These are phyloP conservation scores for Phaseolus lunatus DNA, from an alignment of 306 rosid genomes.

Conservation along the genomic window DNA sequence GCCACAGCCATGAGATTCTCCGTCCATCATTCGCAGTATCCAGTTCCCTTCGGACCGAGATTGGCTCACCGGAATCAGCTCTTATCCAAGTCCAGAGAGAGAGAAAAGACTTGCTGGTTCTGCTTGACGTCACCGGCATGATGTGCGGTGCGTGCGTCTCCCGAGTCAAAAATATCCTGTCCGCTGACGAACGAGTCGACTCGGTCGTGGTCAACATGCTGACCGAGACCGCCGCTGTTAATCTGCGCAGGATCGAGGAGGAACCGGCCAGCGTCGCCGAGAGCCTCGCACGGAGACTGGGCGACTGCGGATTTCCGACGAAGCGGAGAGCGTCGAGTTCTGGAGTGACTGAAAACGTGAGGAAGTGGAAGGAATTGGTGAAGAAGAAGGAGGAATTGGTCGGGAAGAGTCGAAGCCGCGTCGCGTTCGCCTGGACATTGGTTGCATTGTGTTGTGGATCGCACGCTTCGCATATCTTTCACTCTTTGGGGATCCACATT, in stretches of 20 bases:
- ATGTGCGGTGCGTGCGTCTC: conserved; percentile 96
- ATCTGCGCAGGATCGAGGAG: conserved; percentile 50
- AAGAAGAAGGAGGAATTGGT: conserved; percentile 81
- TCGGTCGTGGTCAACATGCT: conserved; percentile 92
- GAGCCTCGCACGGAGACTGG: conserved; percentile 71
- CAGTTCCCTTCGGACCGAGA: conserved; percentile 53
- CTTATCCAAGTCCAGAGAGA: conserved; percentile 29
- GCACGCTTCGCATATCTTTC: conserved; percentile 88
- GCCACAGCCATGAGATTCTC: conserved; percentile 28
- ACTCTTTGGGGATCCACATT: conserved; percentile 84
- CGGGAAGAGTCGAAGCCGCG: conserved; percentile 74
- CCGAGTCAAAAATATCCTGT: conserved; percentile 80
- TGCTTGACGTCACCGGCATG: conserved; percentile 91
- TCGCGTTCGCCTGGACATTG: conserved; percentile 92
- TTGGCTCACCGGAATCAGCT: conserved; percentile 34
- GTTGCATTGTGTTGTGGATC: conserved; percentile 96
- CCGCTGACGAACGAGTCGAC: conserved; percentile 82
- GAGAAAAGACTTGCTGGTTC: conserved; percentile 59
- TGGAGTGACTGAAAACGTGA: conserved; percentile 89
- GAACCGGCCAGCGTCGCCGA: conserved; percentile 59
- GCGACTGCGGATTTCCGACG: conserved; percentile 85
- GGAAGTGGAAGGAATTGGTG: conserved; percentile 88
- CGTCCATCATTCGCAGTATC: conserved; percentile 49
- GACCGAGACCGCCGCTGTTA: conserved; percentile 97
- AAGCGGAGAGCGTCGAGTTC: conserved; percentile 68